A percentile compares a stretch with the other conserved stretches of the same genome.
These are phyloP conservation scores for Cymbidium sinense DNA, from an alignment of 106 monocot species.

Conservation along the genomic window DNA sequence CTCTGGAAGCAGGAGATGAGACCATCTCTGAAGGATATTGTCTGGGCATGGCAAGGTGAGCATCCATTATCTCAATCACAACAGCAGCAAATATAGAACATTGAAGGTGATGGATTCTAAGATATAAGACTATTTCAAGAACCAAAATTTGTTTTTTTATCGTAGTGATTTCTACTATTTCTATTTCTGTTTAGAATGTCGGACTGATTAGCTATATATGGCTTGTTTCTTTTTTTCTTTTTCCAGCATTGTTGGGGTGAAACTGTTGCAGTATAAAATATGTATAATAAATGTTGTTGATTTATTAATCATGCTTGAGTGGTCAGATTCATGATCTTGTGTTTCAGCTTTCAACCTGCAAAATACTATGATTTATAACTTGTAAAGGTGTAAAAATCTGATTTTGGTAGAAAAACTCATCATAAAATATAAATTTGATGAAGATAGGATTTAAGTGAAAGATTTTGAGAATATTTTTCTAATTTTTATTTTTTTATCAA, in stretches of 20 bases:
- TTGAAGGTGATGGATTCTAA: neutral
- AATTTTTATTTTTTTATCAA: too few species aligned
- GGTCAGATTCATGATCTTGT: neutral
- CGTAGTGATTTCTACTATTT: too few species aligned
- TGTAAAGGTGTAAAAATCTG: too few species aligned
- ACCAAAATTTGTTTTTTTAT: neutral
- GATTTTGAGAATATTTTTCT: too few species aligned
- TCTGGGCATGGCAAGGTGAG: conserved; percentile 22
- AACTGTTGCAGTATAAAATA: neutral
- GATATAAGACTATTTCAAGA: too few species aligned
- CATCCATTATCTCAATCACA: neutral
- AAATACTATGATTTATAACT: too few species aligned
- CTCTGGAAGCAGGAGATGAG: conserved; percentile 20
- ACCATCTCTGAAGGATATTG: conserved; percentile 18
- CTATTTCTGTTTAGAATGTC: too few species aligned
- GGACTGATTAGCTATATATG: neutral
- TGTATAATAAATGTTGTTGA: neutral
- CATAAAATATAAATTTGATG: too few species aligned
- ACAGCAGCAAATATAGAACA: neutral
- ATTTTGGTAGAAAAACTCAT: too few species aligned
- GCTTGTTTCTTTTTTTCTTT: neutral
- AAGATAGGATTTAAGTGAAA: too few species aligned
- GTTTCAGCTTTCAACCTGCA: too few species aligned
- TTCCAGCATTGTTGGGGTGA: neutral
- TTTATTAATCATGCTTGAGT: neutral